These are phyloP conservation scores for Peltaster fructicola DNA, from an alignment of 2,329 filamentous ascomycete genomes.

Conservation along the genomic window DNA sequence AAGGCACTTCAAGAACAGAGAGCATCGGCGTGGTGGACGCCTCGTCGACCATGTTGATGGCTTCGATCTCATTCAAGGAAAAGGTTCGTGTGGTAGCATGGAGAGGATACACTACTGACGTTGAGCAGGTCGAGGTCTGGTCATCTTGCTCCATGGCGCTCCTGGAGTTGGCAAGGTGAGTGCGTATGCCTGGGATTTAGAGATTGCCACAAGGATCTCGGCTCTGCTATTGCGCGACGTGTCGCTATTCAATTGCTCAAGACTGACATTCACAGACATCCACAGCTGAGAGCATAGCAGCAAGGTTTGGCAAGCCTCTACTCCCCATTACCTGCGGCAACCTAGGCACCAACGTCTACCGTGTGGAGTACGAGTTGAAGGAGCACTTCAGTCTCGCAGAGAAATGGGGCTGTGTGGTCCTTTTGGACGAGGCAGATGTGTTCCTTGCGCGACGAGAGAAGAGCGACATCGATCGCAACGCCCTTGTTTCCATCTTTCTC, in stretches of 20 bases:
- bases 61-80: background rate
- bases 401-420: constrained; percentile 16
- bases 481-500: constrained; percentile 18
- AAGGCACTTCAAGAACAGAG: background rate
- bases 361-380: constrained; percentile 7
- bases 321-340: constrained; percentile 9
- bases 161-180: constrained; percentile 15
- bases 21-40: no score
- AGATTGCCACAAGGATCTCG: constrained; percentile 4
- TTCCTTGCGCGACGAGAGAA: constrained; percentile 15
- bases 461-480: constrained; percentile 11
- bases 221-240: constrained; percentile 2
- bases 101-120: background rate
- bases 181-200: constrained; percentile 7
- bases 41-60: background rate
- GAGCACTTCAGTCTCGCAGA: constrained; percentile 8
- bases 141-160: constrained; percentile 11
- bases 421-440: constrained; percentile 24
- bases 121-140: constrained; percentile 5
- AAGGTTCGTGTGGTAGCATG: background rate
- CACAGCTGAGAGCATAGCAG: constrained; percentile 8
- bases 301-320: constrained; percentile 7
- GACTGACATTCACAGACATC: no score
- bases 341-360: constrained; percentile 4
- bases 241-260: constrained; percentile 3